Evolutionary conservation across 495 filamentous ascomycete genomes (phyloP).

Genomic region (Massariosphaeria phaeospora): DNA sequence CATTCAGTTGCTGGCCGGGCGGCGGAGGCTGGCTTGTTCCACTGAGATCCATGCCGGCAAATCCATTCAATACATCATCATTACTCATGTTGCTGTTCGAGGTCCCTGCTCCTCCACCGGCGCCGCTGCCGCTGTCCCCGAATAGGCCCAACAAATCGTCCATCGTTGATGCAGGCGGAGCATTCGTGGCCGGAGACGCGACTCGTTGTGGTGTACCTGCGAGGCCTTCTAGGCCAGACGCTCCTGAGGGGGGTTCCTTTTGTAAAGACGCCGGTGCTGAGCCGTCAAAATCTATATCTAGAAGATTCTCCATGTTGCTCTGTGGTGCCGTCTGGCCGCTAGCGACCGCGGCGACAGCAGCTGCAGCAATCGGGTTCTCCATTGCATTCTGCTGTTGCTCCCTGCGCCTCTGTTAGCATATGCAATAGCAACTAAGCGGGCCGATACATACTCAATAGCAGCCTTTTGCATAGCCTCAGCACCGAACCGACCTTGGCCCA

Average conservation of each 20-base stretch:
- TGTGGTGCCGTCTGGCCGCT: constrained; percentile 52
- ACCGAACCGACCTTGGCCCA: constrained; percentile 89
- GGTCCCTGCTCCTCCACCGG: constrained; percentile 31
- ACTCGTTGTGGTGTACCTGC: constrained; percentile 77
- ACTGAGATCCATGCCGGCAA: constrained; percentile 68
- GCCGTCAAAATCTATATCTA: constrained; percentile 98
- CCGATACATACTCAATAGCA: constrained; percentile 67
- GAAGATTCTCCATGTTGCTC: constrained; percentile 84
- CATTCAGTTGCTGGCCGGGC: constrained; percentile 47
- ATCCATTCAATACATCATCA: constrained; percentile 67
- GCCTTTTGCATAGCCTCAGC: constrained; percentile 92
- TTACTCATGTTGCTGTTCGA: constrained; percentile 38
- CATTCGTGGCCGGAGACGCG: constrained; percentile 53
- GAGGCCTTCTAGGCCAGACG: constrained; percentile 66
- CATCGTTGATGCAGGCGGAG: constrained; percentile 51
- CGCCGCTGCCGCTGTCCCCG: constrained; percentile 44
- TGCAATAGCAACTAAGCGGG: constrained; percentile 9
- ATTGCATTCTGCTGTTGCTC: constrained; percentile 86
- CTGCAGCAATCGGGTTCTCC: constrained; percentile 89
- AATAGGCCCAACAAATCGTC: constrained; percentile 82
- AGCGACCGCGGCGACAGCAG: constrained; percentile 62
- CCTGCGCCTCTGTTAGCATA: constrained; percentile 31
- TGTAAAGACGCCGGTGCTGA: constrained; percentile 84
- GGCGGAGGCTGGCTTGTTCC: constrained; percentile 51
- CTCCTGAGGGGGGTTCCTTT: constrained; percentile 56